Percentiles rank a stretch among this genome's conserved stretches.
Conservation (phyloP, 192 early-diverging fungal genomes). For the Backusella macrospora region DNA sequence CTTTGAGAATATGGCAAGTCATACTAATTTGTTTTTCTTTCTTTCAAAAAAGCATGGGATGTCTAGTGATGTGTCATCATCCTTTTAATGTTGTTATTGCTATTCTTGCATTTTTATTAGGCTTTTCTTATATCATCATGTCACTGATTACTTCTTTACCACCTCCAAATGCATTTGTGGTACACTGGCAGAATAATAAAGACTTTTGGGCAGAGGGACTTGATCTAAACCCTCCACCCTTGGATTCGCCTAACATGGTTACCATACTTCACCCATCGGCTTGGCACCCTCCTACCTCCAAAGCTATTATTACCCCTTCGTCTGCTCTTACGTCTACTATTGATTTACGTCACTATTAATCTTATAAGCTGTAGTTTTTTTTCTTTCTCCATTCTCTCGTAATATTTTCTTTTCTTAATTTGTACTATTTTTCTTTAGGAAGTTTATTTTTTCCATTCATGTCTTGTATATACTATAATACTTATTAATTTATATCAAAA, state of each 20-base stretch:
- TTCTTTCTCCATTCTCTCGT: neutral
- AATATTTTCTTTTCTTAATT: neutral
- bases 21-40: neutral
- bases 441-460: too few relatives aligned
- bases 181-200: constrained; percentile 16
- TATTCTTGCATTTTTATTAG: constrained; percentile 27
- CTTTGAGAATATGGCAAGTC: too few relatives aligned
- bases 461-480: too few relatives aligned
- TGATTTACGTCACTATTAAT: neutral
- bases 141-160: constrained; percentile 19
- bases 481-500: too few relatives aligned
- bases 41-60: constrained; percentile 19
- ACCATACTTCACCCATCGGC: constrained; percentile 11
- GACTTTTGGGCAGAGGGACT: constrained; percentile 21
- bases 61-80: constrained; percentile 29
- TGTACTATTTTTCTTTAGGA: too few relatives aligned
- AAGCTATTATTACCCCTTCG: neutral
- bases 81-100: constrained; percentile 30
- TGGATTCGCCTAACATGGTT: neutral
- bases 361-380: neutral
- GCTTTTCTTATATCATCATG: constrained; percentile 25
- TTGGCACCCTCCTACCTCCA: constrained; percentile 8
- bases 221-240: constrained; percentile 4
- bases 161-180: constrained; percentile 4
- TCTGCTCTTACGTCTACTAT: neutral